phyloP scores from a whole-genome alignment of 2,329 filamentous ascomycete genomes.

The Ceratocystis papillata region DNA sequence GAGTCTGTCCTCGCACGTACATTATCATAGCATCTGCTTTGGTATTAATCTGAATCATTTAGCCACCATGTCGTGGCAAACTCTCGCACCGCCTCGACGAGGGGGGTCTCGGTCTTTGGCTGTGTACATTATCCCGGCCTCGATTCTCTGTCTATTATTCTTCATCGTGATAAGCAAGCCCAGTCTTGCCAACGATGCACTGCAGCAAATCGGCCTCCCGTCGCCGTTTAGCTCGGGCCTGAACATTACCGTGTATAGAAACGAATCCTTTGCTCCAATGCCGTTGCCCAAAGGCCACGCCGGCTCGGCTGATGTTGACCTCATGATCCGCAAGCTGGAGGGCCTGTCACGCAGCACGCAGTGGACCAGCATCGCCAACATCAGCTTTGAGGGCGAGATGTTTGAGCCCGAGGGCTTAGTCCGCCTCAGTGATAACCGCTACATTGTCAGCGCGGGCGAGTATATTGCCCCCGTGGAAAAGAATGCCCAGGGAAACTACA shows the following conservation, averaged over 20 bases:
- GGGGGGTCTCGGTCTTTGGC: slow-evolving; percentile 2
- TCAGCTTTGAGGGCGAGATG: slow-evolving; percentile 37
- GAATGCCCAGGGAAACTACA: slow-evolving; percentile 43
- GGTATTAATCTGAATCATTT: not conserved
- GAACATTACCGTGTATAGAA: slow-evolving; percentile 32
- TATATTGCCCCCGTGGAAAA: slow-evolving; percentile 32
- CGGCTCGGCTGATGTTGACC: slow-evolving; percentile 29
- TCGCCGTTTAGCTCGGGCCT: slow-evolving; percentile 24
- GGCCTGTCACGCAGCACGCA: slow-evolving; percentile 33
- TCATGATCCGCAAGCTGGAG: slow-evolving; percentile 33
- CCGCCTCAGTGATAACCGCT: slow-evolving; percentile 35
- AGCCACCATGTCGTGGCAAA: slow-evolving; percentile 20
- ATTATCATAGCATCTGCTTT: not conserved
- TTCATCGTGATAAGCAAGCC: slow-evolving; percentile 19
- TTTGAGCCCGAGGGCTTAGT: slow-evolving; percentile 42
- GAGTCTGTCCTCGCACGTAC: not conserved
- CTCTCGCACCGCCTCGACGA: slow-evolving; percentile 18
- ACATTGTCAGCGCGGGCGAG: slow-evolving; percentile 37
- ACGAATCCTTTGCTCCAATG: slow-evolving; percentile 30
- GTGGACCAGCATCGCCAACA: slow-evolving; percentile 36
- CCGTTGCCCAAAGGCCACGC: slow-evolving; percentile 33
- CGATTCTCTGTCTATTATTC: slow-evolving; percentile 19
- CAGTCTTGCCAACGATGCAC: slow-evolving; percentile 5
- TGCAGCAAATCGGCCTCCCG: slow-evolving; percentile 16
- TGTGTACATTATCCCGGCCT: slow-evolving; percentile 17